Evolutionary conservation across 2,329 filamentous ascomycete species (phyloP).

Genomic region (Colletotrichum aenigma): DNA sequence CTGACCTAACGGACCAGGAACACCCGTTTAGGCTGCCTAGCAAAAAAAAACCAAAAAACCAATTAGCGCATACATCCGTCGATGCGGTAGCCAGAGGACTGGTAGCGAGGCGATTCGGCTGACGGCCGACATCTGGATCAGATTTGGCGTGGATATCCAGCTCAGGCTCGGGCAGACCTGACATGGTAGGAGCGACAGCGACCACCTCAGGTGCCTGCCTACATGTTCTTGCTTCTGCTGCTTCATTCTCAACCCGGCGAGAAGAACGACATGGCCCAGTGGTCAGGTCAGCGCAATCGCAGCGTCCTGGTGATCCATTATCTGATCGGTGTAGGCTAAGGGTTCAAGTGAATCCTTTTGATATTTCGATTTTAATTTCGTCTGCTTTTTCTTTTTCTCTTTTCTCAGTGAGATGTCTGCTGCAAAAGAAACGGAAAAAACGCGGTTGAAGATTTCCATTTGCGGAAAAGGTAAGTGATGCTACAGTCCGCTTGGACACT

Average conservation of each 20-base stretch:
- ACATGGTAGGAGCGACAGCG: background rate
- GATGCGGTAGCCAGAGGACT: background rate
- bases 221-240: background rate
- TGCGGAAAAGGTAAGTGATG: background rate
- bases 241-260: background rate
- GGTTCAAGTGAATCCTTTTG: background rate
- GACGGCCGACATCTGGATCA: background rate
- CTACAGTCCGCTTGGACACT: background rate
- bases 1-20: background rate
- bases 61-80: background rate
- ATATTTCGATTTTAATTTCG: background rate
- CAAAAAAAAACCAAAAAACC: no score
- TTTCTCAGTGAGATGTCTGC: background rate
- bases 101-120: background rate
- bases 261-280: background rate
- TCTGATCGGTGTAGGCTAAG: background rate
- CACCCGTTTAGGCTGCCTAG: background rate
- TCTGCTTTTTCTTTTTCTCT: background rate
- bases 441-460: background rate
- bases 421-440: background rate
- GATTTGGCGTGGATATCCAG: background rate
- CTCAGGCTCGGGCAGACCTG: background rate
- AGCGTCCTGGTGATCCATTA: background rate
- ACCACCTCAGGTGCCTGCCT: background rate
- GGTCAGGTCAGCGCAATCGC: background rate